Conservation (phyloP, 305 asterid species). For the Solanum hybrid region DNA sequence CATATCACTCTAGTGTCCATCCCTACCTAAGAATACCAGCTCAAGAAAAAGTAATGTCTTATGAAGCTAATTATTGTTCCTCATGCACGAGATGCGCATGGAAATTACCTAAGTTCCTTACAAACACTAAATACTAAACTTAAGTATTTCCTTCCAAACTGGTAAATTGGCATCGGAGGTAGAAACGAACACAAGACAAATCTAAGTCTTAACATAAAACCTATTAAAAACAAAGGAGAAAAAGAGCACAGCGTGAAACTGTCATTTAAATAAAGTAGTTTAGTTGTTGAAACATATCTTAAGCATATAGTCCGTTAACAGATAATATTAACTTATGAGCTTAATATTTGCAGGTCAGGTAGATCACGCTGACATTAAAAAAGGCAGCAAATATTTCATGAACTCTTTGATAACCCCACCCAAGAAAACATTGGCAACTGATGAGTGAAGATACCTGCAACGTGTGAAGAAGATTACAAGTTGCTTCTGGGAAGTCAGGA, state of each 20-base stretch:
- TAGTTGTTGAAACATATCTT: background rate
- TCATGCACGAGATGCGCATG: background rate
- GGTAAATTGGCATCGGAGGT: background rate
- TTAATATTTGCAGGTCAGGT: background rate
- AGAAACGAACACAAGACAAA: background rate
- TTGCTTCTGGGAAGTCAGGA: constrained; percentile 96
- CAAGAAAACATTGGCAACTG: background rate
- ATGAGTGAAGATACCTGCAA: constrained; percentile 49
- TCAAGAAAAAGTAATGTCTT: background rate
- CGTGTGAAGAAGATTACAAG: constrained; percentile 95
- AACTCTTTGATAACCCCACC: background rate
- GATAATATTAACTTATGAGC: background rate
- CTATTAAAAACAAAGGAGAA: background rate
- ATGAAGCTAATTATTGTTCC: background rate
- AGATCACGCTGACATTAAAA: background rate
- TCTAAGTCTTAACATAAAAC: background rate
- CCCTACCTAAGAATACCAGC: background rate
- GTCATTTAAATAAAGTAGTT: background rate
- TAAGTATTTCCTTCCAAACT: background rate
- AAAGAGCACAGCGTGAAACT: background rate
- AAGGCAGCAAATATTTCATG: background rate
- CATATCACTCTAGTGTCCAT: background rate
- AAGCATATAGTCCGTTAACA: background rate
- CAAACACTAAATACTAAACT: background rate
- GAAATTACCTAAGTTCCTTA: background rate